Evolutionary conservation across 2,329 filamentous ascomycete genomes (phyloP).

Genomic region (Aspergillus caelatus): DNA sequence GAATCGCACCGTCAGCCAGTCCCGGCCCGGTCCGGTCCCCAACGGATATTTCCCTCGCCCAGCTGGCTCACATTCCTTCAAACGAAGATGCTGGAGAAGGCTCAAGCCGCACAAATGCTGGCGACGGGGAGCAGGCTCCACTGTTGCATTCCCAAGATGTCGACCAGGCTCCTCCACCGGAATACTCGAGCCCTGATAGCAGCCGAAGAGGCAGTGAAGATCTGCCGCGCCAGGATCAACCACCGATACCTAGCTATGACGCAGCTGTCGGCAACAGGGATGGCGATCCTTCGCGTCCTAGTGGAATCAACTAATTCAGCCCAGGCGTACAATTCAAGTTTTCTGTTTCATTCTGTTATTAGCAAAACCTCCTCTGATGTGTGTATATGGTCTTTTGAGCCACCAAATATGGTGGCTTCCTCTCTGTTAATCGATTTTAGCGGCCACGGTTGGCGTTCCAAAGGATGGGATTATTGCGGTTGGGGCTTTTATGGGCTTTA

Average conservation of each 20-base stretch:
- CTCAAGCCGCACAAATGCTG: constrained; percentile 53
- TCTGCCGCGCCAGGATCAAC: constrained; percentile 56
- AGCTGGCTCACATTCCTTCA: constrained; percentile 72
- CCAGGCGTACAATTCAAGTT: constrained; percentile 2
- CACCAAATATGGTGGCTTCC: constrained; percentile 10
- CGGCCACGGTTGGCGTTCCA: constrained; percentile 33
- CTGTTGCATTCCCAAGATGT: constrained; percentile 33
- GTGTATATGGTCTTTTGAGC: constrained; percentile 13
- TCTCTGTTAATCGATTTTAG: constrained; percentile 27
- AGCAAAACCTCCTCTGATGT: constrained; percentile 9
- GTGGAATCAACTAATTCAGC: constrained; percentile 2
- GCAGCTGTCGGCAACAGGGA: constrained; percentile 63
- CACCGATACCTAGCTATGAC: constrained; percentile 81
- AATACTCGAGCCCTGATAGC: constrained; percentile 59
- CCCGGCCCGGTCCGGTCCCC: constrained; percentile 88
- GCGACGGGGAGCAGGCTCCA: constrained; percentile 26
- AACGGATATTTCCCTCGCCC: constrained; percentile 92
- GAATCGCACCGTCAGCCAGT: constrained; percentile 73
- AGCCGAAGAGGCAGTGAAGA: constrained; percentile 59
- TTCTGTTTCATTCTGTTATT: constrained; percentile 7
- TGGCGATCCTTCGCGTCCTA: constrained; percentile 5
- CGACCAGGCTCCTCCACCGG: constrained; percentile 40
- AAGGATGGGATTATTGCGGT: constrained; percentile 22
- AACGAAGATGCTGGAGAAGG: constrained; percentile 73
- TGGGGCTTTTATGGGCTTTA: constrained; percentile 21